These are phyloP conservation scores for Boletus patriciae DNA, from an alignment of 768 basidiomycete genomes.

Conservation along the genomic window DNA sequence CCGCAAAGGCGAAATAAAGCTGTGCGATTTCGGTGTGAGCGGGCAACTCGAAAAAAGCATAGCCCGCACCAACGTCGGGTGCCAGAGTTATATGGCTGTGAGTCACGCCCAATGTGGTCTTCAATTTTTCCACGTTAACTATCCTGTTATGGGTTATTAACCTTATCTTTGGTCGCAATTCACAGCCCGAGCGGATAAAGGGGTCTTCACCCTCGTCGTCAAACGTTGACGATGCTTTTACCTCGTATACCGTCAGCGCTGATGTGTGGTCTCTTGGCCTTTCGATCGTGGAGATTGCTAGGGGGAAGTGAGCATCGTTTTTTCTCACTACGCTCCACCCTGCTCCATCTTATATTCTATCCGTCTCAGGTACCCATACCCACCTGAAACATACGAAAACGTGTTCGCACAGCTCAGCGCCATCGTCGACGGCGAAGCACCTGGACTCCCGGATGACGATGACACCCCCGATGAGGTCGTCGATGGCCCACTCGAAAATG, in stretches of 20 bases:
- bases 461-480: slow-evolving; percentile 13
- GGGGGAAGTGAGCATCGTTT: slow-evolving; percentile 49
- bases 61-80: slow-evolving; percentile 98
- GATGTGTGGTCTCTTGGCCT: slow-evolving; percentile 98
- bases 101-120: slow-evolving; percentile 32
- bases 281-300: slow-evolving; percentile 88
- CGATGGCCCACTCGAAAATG: slow-evolving; percentile 16
- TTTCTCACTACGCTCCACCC: not conserved
- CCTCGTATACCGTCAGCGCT: slow-evolving; percentile 89
- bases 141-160: not conserved
- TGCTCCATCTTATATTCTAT: slow-evolving; percentile 1
- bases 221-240: slow-evolving; percentile 33
- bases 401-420: slow-evolving; percentile 97
- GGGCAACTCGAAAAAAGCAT: slow-evolving; percentile 95
- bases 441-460: slow-evolving; percentile 70
- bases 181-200: slow-evolving; percentile 91
- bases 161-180: not conserved
- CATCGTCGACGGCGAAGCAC: slow-evolving; percentile 93
- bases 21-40: slow-evolving; percentile 99
- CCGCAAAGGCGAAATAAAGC: slow-evolving; percentile 82
- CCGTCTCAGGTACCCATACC: slow-evolving; percentile 74
- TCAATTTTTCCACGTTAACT: slow-evolving; percentile 1
- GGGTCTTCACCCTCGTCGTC: slow-evolving; percentile 65
- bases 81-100: slow-evolving; percentile 98
- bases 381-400: slow-evolving; percentile 95